A percentile compares a stretch with the other conserved stretches of the same genome.
Evolutionary conservation across 2,329 filamentous ascomycete genomes (phyloP).

Genomic region (Beauveria australis): DNA sequence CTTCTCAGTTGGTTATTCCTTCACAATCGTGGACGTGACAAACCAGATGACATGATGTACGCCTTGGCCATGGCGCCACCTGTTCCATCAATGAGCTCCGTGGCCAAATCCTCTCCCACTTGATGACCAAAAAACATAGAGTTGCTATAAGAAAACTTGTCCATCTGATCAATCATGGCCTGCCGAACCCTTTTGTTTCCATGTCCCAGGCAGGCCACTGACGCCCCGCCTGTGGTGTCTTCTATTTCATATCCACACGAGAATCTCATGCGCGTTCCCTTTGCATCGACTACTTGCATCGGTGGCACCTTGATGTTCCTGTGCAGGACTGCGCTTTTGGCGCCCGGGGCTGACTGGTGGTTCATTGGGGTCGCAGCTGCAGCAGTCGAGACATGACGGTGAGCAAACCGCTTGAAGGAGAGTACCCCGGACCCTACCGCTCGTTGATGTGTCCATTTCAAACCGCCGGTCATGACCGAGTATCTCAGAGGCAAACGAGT

Average conservation of each 20-base stretch:
- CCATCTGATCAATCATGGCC: constrained; percentile 24
- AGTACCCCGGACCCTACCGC: neutral
- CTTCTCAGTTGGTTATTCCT: neutral
- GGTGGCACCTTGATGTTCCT: neutral
- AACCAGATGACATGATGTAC: constrained; percentile 28
- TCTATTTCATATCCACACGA: constrained; percentile 1
- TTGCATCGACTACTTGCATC: constrained; percentile 36
- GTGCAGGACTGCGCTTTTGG: constrained; percentile 1
- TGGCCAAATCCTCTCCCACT: constrained; percentile 15
- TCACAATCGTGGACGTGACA: neutral
- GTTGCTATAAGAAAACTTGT: constrained; percentile 12
- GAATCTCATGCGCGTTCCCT: constrained; percentile 1
- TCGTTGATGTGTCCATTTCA: neutral
- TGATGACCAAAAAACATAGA: constrained; percentile 17
- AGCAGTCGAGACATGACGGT: neutral
- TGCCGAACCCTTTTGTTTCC: constrained; percentile 22
- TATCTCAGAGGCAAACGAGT: neutral
- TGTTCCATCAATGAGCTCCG: constrained; percentile 23
- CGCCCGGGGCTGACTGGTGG: neutral
- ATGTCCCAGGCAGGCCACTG: constrained; percentile 7
- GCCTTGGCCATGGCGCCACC: constrained; percentile 25
- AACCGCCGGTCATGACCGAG: too few relatives aligned
- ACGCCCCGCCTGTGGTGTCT: constrained; percentile 5
- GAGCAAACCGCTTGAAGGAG: neutral
- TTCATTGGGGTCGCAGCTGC: neutral